phyloP scores from a whole-genome alignment of 176 grass and related monocot genomes.

The Hordeum vulgare region MorexV3_pseudomolecules_assembly NC_058524.1:606637424-606637923 shows the following conservation, averaged over 20 bases:
- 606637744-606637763: neutral
- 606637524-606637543: no score
- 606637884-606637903: no score
- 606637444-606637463: neutral
- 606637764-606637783: neutral
- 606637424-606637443: no score
- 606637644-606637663: neutral
- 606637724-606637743: conserved; percentile 13
- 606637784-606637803: no score
- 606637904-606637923: no score
- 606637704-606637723: neutral
- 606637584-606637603: neutral
- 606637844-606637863: no score
- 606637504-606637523: neutral
- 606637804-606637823: no score
- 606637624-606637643: neutral
- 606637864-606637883: no score
- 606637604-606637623: neutral
- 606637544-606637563: neutral
- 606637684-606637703: neutral
- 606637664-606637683: no score
- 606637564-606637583: neutral
- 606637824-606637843: no score
- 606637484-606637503: neutral
- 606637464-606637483: no score